These are phyloP conservation scores for Alternaria solani DNA, from an alignment of 2,329 filamentous ascomycete genomes.

Conservation along the genomic window DNA sequence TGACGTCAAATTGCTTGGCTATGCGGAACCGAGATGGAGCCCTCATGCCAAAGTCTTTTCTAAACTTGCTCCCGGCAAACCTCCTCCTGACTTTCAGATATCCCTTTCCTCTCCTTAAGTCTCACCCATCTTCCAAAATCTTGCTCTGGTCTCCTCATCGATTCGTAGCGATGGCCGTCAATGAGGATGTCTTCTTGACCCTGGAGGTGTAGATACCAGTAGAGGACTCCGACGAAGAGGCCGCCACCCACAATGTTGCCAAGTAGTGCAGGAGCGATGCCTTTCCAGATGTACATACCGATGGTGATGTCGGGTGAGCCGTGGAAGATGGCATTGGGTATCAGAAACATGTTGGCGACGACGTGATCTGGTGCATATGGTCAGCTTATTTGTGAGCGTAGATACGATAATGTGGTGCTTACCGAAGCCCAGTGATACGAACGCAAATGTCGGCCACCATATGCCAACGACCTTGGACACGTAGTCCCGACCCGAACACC, in stretches of 20 bases:
- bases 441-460: conserved; percentile 38
- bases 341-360: conserved; percentile 41
- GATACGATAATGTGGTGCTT: background rate
- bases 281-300: conserved; percentile 41
- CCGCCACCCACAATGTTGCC: conserved; percentile 35
- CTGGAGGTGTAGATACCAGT: conserved; percentile 13
- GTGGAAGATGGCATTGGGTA: conserved; percentile 37
- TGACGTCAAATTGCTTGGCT: background rate
- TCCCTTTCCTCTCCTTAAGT: background rate
- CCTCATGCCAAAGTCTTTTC: background rate
- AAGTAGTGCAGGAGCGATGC: conserved; percentile 34
- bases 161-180: conserved; percentile 11
- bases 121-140: background rate
- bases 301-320: conserved; percentile 29
- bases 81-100: background rate
- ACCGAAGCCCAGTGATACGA: conserved; percentile 34
- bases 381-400: background rate
- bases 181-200: conserved; percentile 6
- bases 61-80: background rate
- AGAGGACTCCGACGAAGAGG: conserved; percentile 12
- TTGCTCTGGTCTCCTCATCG: background rate
- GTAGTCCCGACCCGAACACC: conserved; percentile 30
- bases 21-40: background rate
- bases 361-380: conserved; percentile 26
- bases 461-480: conserved; percentile 37